These are phyloP conservation scores for Adansonia madagascariensis DNA, from an alignment of 441 rosid genomes.

Conservation along the genomic window DNA sequence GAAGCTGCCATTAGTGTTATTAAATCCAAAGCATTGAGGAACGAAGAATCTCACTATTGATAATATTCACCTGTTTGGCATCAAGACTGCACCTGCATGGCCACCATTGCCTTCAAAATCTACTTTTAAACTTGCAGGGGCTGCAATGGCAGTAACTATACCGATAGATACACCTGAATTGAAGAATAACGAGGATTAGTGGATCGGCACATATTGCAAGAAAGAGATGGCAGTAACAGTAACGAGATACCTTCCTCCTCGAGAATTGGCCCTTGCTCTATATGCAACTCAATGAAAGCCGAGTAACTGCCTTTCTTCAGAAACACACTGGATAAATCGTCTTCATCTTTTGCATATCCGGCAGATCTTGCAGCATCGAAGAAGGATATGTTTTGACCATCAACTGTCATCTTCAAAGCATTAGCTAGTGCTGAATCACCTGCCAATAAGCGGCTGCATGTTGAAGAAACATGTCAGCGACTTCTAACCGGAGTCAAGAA, in stretches of 20 bases:
- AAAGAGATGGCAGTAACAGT: constrained; percentile 9
- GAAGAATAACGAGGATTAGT: constrained; percentile 29
- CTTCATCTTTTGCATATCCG: constrained; percentile 63
- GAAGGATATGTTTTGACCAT: constrained; percentile 72
- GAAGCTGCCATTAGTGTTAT: not conserved
- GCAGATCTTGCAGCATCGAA: constrained; percentile 82
- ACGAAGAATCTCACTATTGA: constrained; percentile 15
- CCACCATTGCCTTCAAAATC: constrained; percentile 96
- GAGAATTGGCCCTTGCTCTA: constrained; percentile 91
- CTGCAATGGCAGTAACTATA: constrained; percentile 91
- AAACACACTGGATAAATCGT: constrained; percentile 63
- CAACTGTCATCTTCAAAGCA: constrained; percentile 63
- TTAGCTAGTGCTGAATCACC: constrained; percentile 65
- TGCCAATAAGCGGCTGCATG: constrained; percentile 78
- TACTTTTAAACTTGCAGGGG: constrained; percentile 90
- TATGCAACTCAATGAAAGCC: constrained; percentile 87
- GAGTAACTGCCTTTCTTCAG: constrained; percentile 71
- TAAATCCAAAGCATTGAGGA: not conserved
- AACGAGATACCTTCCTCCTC: constrained; percentile 70
- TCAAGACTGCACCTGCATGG: constrained; percentile 93
- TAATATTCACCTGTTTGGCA: constrained; percentile 72
- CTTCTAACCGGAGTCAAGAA: constrained; percentile 2
- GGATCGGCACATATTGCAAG: not conserved
- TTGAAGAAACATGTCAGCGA: constrained; percentile 32
- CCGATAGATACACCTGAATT: constrained; percentile 73